Base-by-base conservation (phyloP, 2,329 filamentous ascomycete genomes). In the Cladosporium oxysporum region DNA sequence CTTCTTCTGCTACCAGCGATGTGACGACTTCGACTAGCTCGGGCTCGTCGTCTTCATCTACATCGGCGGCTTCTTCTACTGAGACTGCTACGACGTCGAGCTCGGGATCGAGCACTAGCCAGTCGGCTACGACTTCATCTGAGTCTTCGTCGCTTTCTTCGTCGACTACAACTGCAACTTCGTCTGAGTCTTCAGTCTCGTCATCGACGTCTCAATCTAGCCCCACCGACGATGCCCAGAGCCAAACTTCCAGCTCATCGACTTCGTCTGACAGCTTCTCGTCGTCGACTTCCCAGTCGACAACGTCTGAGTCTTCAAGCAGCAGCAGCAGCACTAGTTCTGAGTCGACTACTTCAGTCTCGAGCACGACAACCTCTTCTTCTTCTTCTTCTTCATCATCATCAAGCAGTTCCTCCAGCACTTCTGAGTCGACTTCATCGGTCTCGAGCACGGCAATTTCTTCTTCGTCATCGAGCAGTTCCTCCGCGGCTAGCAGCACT, bases 401-500 rank as follows among this genome's bases (percentile, higher is more conserved):
- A 7, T 49, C 37, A 10, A 64, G 35, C 18, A 58, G 59, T 16
- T 59, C 52, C 21, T 21, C 55, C 35, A 52, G n/a, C 44, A 35
- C 61, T 14, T 47, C 65, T 11, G n/a, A 60, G 10, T 49, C 47
- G 11, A 21, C 26, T 4, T 21, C 21, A 11, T 31, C 53, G 1
- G 37, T 62, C 33, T 41, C 41, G 16, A 64, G 53, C 61, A 63
- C 49, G 8, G 2, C 64, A 12, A 55, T 57, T 14, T 52, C 66
- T 11, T 50, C 44, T 10, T 28, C 47, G 11, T 28, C 31, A 8
- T 58, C 67, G 16, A 49, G 26, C 47, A 28, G 12, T n/a, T 35
- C 31, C 11, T 57, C 53, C 18, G n/a, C 53, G 18, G 14, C 57
- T 47, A 10, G n/a, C 26, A 57, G 52, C 52, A 33, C 26, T 29